Conservation (phyloP, 2,329 filamentous ascomycete species). For the Alternaria ethzedia region DNA sequence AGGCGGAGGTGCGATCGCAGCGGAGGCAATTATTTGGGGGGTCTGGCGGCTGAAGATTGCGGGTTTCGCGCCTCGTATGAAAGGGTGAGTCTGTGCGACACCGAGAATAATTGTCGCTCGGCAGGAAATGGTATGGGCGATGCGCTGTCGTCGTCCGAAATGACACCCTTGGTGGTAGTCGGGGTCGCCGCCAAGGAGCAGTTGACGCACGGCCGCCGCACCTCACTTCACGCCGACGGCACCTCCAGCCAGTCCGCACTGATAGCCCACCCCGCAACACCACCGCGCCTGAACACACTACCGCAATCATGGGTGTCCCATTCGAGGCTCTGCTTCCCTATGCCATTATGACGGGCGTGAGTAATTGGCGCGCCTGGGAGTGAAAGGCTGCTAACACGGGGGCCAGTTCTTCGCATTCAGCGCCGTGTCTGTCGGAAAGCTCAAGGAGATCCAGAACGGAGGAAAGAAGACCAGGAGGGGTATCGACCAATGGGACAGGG, state of each 20-base stretch:
- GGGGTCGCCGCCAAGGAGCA: constrained; percentile 20
- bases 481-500: constrained; percentile 69
- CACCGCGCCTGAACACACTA: constrained; percentile 29
- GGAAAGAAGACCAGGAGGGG: constrained; percentile 67
- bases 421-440: constrained; percentile 63
- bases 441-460: constrained; percentile 67
- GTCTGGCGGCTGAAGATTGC: constrained; percentile 18
- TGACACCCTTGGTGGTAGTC: constrained; percentile 32
- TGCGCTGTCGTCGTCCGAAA: constrained; percentile 35
- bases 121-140: constrained; percentile 35
- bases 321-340: constrained; percentile 71
- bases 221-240: constrained; percentile 22
- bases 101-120: constrained; percentile 32
- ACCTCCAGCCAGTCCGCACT: constrained; percentile 18
- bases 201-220: constrained; percentile 16
- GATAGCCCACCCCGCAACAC: constrained; percentile 26
- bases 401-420: constrained; percentile 66
- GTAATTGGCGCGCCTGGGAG: constrained; percentile 36
- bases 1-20: constrained; percentile 27
- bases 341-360: constrained; percentile 67
- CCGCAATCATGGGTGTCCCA: constrained; percentile 66
- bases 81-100: constrained; percentile 43
- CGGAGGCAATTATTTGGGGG: constrained; percentile 33
- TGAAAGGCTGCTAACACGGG: constrained; percentile 23
- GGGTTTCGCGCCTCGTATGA: constrained; percentile 43